A percentile compares a stretch with the other conserved stretches of the same genome.
These are phyloP conservation scores for Infundibulicybe gibba DNA, from an alignment of 768 basidiomycete genomes.

Conservation along the genomic window DNA sequence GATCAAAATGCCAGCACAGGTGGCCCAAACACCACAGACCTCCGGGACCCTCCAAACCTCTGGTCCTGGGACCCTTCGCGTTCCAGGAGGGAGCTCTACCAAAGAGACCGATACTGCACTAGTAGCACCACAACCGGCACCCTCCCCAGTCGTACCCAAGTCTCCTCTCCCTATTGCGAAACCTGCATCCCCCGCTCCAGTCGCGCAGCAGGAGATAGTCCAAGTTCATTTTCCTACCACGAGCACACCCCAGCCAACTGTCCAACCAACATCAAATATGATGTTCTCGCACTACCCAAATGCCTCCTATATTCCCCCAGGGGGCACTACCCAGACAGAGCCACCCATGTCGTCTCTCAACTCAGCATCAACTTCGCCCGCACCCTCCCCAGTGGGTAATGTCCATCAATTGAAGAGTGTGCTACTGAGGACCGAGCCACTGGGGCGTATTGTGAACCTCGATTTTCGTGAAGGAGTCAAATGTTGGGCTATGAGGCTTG, in stretches of 20 bases:
- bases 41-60: slow-evolving; percentile 13
- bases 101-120: slow-evolving; percentile 9
- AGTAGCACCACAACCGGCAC: slow-evolving; percentile 14
- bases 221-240: slow-evolving; percentile 21
- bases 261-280: slow-evolving; percentile 24
- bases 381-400: slow-evolving; percentile 28
- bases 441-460: slow-evolving; percentile 52
- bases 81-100: slow-evolving; percentile 22
- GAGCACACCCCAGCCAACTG: slow-evolving; percentile 24
- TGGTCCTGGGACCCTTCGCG: slow-evolving; percentile 27
- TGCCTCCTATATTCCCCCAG: slow-evolving; percentile 42
- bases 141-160: slow-evolving; percentile 17
- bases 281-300: slow-evolving; percentile 52
- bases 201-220: slow-evolving; percentile 12
- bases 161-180: slow-evolving; percentile 7
- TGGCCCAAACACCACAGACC: slow-evolving; percentile 18
- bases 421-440: slow-evolving; percentile 53
- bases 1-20: slow-evolving; percentile 58
- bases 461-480: slow-evolving; percentile 71
- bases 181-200: slow-evolving; percentile 14
- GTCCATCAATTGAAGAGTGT: slow-evolving; percentile 50
- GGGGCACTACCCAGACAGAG: slow-evolving; percentile 15
- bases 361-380: slow-evolving; percentile 34
- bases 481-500: slow-evolving; percentile 67
- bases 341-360: slow-evolving; percentile 17